Evolutionary conservation across 306 rosid species (phyloP).

Genomic region (Lathyrus sativus): DNA sequence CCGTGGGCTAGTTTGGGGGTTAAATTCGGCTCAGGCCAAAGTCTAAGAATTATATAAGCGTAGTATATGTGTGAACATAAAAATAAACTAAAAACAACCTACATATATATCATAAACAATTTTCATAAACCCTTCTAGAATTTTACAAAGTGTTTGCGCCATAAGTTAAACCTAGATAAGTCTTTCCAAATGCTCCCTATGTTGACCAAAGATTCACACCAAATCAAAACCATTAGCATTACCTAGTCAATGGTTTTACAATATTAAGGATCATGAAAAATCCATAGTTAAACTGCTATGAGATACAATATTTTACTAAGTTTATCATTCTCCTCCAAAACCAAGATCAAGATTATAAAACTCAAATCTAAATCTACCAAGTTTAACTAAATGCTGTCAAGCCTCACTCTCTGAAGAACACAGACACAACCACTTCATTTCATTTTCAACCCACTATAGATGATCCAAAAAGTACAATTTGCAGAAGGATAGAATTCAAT

Average conservation of each 20-base stretch:
- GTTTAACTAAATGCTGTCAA: conserved; percentile 25
- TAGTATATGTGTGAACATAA: not conserved
- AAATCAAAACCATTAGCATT: conserved; percentile 26
- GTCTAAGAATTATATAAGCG: not conserved
- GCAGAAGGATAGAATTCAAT: conserved; percentile 33
- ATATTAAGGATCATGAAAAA: conserved; percentile 31
- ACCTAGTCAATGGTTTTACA: conserved; percentile 16
- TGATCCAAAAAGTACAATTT: conserved; percentile 35
- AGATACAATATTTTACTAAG: conserved; percentile 32
- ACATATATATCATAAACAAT: not conserved
- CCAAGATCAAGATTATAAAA: conserved; percentile 1
- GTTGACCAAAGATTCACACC: conserved; percentile 4
- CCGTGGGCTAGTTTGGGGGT: not conserved
- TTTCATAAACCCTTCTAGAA: not conserved
- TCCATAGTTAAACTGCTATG: conserved; percentile 17
- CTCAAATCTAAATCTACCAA: conserved; percentile 4
- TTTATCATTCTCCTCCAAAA: conserved; percentile 18
- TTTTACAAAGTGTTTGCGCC: not conserved
- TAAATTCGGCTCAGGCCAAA: not conserved
- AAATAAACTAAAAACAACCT: not conserved
- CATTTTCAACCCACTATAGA: conserved; percentile 36
- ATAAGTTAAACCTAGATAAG: not conserved
- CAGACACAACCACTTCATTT: conserved; percentile 10
- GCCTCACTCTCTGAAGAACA: conserved; percentile 13
- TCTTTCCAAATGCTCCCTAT: not conserved